Evolutionary conservation across 192 early-diverging fungal genomes (phyloP), one percentile per base, ranked within the genome.

Genomic region (Backusella luteola): DNA sequence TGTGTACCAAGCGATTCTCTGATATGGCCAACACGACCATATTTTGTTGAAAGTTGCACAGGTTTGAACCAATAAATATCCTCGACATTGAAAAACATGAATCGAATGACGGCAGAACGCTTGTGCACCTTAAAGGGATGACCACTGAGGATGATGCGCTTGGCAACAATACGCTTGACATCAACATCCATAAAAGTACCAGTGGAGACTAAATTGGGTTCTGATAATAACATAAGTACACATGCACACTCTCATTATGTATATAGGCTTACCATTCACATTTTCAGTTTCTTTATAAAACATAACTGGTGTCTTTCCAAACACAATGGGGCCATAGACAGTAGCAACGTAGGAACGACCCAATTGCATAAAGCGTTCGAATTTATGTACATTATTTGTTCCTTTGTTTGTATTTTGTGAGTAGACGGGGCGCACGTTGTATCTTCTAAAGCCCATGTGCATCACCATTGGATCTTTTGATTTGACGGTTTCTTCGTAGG

Each of bases 1-100:
- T 98, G 97, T 4, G 96, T 99, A 72, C 98, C 98, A 36, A 99
- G 82, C 59, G 94, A 94, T 77, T 98, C 98, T 41, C 84, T 83
- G 73, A 99, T 98, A 81, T 98, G 96, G 15, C 98, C 98, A 23
- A 85, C 89, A 67, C 95, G 93, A 34, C 98, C 97, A 41, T 90
- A 80, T 84, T 99, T 99, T 14, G 97, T 97, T 36, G 87, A 83
- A 56, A 99, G 82, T 82, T 98, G 96, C 8, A 99, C 89, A 34
- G 98, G 96, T 84, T 96, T 97, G 86, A 98, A 99, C 90, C 95
- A 99, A 75, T 88, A 84, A 66, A 98, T 89, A 85, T 99, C 97
- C 21, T 96, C 93, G 76, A 39, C 41, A 81, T 93, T 94, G 83
- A 96, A 98, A 89, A 99, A 98, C 97, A 99, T 99, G 85, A 90